Conservation (phyloP, 1,139 yeast species). For the Ashbya aceris region DNA sequence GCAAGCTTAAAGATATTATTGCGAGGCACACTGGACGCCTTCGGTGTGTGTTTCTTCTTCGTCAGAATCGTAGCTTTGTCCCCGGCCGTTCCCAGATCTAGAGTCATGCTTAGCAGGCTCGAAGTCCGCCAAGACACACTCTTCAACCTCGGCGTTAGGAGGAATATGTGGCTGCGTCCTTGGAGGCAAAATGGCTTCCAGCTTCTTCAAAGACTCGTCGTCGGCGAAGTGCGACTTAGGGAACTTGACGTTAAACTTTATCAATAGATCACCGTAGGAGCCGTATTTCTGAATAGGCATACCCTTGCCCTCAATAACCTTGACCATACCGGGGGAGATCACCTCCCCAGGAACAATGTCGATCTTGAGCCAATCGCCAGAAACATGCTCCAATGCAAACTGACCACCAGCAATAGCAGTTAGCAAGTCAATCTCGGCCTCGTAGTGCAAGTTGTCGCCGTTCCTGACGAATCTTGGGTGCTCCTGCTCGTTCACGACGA, state of each 20-base stretch:
- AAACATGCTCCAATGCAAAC: conserved; percentile 73
- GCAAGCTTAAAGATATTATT: conserved; percentile 30
- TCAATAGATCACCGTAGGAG: conserved; percentile 63
- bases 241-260: conserved; percentile 65
- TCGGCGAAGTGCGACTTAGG: conserved; percentile 54
- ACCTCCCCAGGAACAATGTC: conserved; percentile 86
- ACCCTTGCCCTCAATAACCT: conserved; percentile 88
- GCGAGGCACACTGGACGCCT: conserved; percentile 86
- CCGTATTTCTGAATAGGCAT: conserved; percentile 82
- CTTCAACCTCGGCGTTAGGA: conserved; percentile 64
- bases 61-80: conserved; percentile 46
- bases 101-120: conserved; percentile 54
- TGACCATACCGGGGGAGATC: conserved; percentile 72
- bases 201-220: conserved; percentile 56
- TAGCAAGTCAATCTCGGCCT: conserved; percentile 80
- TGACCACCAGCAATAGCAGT: conserved; percentile 97
- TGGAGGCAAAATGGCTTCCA: conserved; percentile 59
- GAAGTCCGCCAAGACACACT: conserved; percentile 61
- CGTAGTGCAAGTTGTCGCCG: conserved; percentile 70
- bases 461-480: conserved; percentile 41
- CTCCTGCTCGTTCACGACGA: conserved; percentile 72
- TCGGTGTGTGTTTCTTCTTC: conserved; percentile 60
- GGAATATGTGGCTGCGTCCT: conserved; percentile 51
- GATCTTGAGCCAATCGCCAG: conserved; percentile 82
- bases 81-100: conserved; percentile 35